phyloP scores from a whole-genome alignment of 2,329 filamentous ascomycete genomes.

The Chrysosporium queenslandicum region DNA sequence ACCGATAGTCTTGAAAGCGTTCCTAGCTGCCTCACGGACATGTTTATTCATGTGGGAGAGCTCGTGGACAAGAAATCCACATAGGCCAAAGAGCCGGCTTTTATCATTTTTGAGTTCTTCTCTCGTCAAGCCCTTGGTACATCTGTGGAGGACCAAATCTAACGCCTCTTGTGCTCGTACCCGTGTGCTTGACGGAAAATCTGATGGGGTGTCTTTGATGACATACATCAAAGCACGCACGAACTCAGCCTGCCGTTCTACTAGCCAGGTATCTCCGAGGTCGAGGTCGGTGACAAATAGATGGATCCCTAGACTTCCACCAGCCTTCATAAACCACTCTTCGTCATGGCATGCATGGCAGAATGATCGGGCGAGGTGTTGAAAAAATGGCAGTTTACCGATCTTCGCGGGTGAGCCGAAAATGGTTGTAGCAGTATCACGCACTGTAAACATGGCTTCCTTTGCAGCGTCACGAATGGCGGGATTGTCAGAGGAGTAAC shows the following conservation, averaged over 20 bases:
- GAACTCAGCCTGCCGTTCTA: slow-evolving; percentile 74
- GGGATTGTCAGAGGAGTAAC: slow-evolving; percentile 71
- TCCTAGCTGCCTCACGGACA: slow-evolving; percentile 77
- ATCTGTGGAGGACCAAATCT: slow-evolving; percentile 64
- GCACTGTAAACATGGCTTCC: slow-evolving; percentile 64
- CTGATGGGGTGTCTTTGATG: slow-evolving; percentile 94
- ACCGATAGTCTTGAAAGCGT: slow-evolving; percentile 69
- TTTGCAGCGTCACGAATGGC: slow-evolving; percentile 76
- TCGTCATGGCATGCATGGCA: slow-evolving; percentile 94
- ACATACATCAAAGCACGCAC: slow-evolving; percentile 89
- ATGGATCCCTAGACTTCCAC: slow-evolving; percentile 81
- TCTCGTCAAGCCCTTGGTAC: slow-evolving; percentile 68
- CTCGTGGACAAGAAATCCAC: slow-evolving; percentile 75
- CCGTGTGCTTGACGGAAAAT: slow-evolving; percentile 82
- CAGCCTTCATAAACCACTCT: slow-evolving; percentile 97
- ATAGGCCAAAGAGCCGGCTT: slow-evolving; percentile 62
- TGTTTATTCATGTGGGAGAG: slow-evolving; percentile 93
- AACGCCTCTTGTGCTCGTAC: slow-evolving; percentile 73
- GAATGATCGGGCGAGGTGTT: slow-evolving; percentile 69
- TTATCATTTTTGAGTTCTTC: slow-evolving; percentile 62
- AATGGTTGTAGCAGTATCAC: slow-evolving; percentile 64
- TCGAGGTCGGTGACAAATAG: slow-evolving; percentile 76
- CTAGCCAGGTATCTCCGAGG: slow-evolving; percentile 73
- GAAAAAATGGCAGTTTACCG: slow-evolving; percentile 72
- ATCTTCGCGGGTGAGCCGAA: slow-evolving; percentile 66